These are phyloP conservation scores for Leccinum fallax DNA, from an alignment of 1,284 basidiomycete genomes.

Conservation along the genomic window DNA sequence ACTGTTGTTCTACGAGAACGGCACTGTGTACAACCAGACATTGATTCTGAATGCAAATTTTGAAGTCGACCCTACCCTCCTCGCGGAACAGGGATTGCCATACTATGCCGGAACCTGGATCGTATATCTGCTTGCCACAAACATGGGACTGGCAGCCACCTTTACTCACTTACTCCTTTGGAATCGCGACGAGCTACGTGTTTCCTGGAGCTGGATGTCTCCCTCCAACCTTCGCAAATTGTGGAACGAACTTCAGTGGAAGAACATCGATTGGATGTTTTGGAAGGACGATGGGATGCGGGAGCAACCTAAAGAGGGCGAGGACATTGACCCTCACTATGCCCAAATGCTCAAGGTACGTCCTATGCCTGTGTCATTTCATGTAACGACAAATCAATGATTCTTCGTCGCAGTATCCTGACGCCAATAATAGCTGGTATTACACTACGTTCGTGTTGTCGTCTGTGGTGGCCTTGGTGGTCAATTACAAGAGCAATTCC, in stretches of 20 bases:
- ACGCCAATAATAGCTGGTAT: conserved; percentile 53
- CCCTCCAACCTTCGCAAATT: conserved; percentile 25
- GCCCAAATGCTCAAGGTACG: conserved; percentile 52
- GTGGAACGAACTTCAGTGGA: conserved; percentile 28
- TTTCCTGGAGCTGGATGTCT: conserved; percentile 47
- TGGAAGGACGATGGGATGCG: conserved; percentile 47
- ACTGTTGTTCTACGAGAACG: conserved; percentile 53
- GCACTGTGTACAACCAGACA: conserved; percentile 48
- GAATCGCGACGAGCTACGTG: conserved; percentile 47
- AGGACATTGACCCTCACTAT: conserved; percentile 53
- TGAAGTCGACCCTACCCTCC: conserved; percentile 46
- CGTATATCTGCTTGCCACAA: conserved; percentile 32
- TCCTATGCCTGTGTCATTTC: background rate
- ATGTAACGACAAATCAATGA: background rate
- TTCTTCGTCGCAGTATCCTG: conserved; percentile 41
- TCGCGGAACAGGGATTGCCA: conserved; percentile 46
- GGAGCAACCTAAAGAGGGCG: conserved; percentile 26
- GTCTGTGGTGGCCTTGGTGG: conserved; percentile 43
- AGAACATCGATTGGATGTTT: conserved; percentile 44
- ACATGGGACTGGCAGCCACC: conserved; percentile 47
- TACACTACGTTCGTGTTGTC: conserved; percentile 40
- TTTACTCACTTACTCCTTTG: conserved; percentile 55
- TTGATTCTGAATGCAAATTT: conserved; percentile 51
- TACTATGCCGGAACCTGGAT: conserved; percentile 44
- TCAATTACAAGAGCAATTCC: conserved; percentile 51